Conservation (phyloP, 2,329 filamentous ascomycete genomes). For the Drechmeria coniospora region DNA sequence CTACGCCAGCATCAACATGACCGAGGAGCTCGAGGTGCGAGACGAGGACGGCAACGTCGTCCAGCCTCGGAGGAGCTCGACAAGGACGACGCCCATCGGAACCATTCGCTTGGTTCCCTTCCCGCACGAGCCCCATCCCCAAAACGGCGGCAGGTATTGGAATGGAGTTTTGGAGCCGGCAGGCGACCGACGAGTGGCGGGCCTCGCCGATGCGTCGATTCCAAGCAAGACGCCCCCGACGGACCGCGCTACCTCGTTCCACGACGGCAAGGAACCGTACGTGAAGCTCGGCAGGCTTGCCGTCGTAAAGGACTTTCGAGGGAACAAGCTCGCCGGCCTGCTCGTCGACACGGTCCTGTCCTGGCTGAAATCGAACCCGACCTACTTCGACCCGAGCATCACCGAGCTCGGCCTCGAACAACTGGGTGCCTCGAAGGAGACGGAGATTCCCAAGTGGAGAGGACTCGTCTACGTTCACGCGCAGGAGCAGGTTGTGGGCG, state of each 20-base stretch:
- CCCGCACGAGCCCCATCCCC: constrained; percentile 53
- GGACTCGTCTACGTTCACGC: constrained; percentile 70
- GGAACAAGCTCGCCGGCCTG: constrained; percentile 45
- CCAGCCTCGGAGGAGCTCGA: constrained; percentile 27
- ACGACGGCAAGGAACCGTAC: constrained; percentile 56
- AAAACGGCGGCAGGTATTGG: constrained; percentile 31
- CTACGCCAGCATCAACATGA: constrained; percentile 50
- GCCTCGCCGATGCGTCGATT: neutral
- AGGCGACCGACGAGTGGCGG: neutral
- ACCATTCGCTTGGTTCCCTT: constrained; percentile 72
- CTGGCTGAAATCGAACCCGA: constrained; percentile 51
- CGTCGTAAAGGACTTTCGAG: constrained; percentile 49
- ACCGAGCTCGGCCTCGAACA: constrained; percentile 27
- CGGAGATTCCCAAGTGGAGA: constrained; percentile 45
- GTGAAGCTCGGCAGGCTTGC: constrained; percentile 71
- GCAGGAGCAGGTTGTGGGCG: constrained; percentile 46
- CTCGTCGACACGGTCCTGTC: constrained; percentile 51
- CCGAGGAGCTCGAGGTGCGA: constrained; percentile 24
- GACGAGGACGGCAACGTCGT: constrained; percentile 26
- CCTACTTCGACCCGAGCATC: constrained; percentile 35
- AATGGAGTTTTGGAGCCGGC: constrained; percentile 22
- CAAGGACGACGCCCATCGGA: constrained; percentile 41
- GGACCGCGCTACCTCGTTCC: constrained; percentile 33
- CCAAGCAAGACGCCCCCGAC: constrained; percentile 8
- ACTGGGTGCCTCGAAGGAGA: constrained; percentile 21